These are phyloP conservation scores for Rhododendron griersonianum DNA, from an alignment of 148 eudicot species.

Conservation along the genomic window DNA sequence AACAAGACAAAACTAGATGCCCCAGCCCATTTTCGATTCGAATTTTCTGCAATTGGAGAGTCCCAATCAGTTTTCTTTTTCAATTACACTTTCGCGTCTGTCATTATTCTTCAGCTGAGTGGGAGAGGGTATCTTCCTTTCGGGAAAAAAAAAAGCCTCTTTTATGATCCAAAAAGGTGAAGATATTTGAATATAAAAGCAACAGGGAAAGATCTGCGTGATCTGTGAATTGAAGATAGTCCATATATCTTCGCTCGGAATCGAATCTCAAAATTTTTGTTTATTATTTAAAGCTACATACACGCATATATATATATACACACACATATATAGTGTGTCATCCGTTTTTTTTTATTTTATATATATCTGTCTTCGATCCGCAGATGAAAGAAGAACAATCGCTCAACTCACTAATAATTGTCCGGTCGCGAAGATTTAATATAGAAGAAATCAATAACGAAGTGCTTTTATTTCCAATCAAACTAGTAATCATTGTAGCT, in stretches of 20 bases:
- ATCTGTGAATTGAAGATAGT: background rate
- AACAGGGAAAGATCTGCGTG: background rate
- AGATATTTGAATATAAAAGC: background rate
- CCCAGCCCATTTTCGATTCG: background rate
- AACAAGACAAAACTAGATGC: background rate
- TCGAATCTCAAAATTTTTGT: background rate
- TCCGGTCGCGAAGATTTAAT: background rate
- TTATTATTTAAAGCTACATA: background rate
- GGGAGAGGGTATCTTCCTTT: conserved; percentile 9
- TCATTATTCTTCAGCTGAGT: background rate
- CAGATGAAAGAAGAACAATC: background rate
- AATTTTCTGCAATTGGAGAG: too few species aligned
- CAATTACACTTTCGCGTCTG: background rate
- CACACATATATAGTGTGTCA: too few species aligned
- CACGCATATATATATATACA: too few species aligned
- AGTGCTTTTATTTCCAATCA: too few species aligned
- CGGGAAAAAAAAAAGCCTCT: background rate
- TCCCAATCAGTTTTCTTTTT: background rate
- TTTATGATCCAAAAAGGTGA: background rate
- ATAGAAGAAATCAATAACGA: too few species aligned
- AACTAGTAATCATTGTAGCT: too few species aligned
- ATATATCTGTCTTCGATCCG: background rate
- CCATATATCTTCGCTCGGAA: background rate
- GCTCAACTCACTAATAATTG: background rate
- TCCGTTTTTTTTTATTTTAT: too few species aligned